Percentiles rank a stretch among this genome's conserved stretches.
These are phyloP conservation scores for Suillus luteus DNA, from an alignment of 768 basidiomycete genomes.

Conservation along the genomic window DNA sequence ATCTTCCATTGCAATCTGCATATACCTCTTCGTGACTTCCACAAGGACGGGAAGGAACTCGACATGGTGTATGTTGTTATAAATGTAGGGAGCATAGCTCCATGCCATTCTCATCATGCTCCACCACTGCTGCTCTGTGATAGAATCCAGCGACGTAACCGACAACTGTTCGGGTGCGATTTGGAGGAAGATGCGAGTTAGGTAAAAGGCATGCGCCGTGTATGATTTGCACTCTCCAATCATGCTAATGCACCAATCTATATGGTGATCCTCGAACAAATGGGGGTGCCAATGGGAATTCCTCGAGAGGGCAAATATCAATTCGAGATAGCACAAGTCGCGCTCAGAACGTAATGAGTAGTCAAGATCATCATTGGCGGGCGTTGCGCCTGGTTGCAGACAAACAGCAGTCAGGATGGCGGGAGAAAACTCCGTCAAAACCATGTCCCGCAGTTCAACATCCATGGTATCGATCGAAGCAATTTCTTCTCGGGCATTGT, in stretches of 20 bases:
- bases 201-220: background rate
- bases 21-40: background rate
- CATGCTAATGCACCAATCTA: background rate
- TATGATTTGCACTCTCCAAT: background rate
- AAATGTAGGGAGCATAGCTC: rapidly evolving
- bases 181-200: background rate
- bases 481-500: background rate
- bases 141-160: background rate
- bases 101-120: background rate
- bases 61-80: background rate
- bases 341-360: rapidly evolving
- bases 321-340: background rate
- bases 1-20: background rate
- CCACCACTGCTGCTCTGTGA: slow-evolving; percentile 1
- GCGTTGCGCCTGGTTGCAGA: background rate
- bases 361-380: background rate
- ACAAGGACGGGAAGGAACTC: background rate
- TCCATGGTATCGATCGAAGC: background rate
- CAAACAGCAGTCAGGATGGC: background rate
- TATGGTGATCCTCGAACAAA: background rate
- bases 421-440: background rate
- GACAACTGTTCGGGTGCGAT: background rate
- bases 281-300: background rate
- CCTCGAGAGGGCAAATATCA: background rate
- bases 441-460: background rate